Conservation (phyloP, 2,329 filamentous ascomycete species). For the Pleurostoma richardsiae region DNA sequence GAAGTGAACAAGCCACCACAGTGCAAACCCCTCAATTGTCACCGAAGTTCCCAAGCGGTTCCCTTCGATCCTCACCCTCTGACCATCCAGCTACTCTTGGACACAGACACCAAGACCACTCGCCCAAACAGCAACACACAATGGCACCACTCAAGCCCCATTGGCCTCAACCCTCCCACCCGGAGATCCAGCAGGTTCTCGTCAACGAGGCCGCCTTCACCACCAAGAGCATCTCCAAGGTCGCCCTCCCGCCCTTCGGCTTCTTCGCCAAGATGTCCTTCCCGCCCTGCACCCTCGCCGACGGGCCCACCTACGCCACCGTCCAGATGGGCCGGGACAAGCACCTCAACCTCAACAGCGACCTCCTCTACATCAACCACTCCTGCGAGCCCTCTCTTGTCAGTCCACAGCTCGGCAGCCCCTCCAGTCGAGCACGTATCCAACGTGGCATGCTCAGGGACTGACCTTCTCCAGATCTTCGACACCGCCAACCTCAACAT, state of each 20-base stretch:
- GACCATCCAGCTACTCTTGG: too few relatives aligned
- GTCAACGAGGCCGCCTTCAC: conserved; percentile 49
- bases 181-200: conserved; percentile 51
- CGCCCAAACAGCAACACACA: conserved; percentile 9
- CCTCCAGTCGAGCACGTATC: too few relatives aligned
- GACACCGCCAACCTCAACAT: conserved; percentile 53
- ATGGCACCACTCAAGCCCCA: conserved; percentile 54
- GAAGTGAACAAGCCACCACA: too few relatives aligned
- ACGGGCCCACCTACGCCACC: conserved; percentile 56
- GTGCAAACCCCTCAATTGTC: too few relatives aligned
- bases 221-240: conserved; percentile 54
- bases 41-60: too few relatives aligned
- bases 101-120: not conserved
- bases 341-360: conserved; percentile 61
- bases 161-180: conserved; percentile 58
- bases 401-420: too few relatives aligned
- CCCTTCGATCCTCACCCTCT: too few relatives aligned
- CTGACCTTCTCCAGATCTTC: conserved; percentile 43
- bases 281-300: conserved; percentile 53
- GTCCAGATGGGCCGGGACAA: conserved; percentile 52
- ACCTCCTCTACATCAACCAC: conserved; percentile 64
- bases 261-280: conserved; percentile 63
- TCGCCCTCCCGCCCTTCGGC: conserved; percentile 54
- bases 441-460: not conserved
- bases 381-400: conserved; percentile 62